Percentiles rank a stretch among this genome's conserved stretches.
Evolutionary conservation across 805 yeast genomes (phyloP).

Genomic region (Spencermartinsiella europaea): DNA sequence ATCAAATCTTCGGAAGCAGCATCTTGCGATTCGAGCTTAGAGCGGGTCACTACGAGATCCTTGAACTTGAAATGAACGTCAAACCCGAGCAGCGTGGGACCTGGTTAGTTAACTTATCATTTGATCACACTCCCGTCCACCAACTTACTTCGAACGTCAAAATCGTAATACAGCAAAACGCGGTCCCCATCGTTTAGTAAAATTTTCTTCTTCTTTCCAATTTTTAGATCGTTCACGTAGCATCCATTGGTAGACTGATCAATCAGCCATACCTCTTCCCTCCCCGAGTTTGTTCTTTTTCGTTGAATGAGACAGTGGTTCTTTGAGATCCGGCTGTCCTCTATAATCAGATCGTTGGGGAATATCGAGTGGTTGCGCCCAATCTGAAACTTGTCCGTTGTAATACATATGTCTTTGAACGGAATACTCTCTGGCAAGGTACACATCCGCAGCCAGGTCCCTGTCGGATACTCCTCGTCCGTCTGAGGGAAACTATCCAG

Average conservation of each 20-base stretch:
- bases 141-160: slow-evolving; percentile 37
- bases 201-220: slow-evolving; percentile 60
- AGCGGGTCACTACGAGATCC: not conserved
- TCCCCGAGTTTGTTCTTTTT: slow-evolving; percentile 45
- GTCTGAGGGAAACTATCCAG: not conserved
- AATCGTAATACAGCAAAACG: slow-evolving; percentile 57
- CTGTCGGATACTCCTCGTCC: slow-evolving; percentile 26
- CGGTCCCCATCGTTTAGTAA: slow-evolving; percentile 61
- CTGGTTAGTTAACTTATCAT: not conserved
- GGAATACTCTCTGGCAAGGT: slow-evolving; percentile 47
- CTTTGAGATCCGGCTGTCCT: slow-evolving; percentile 77
- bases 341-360: slow-evolving; percentile 47
- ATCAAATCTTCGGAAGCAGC: not conserved
- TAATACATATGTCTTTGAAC: slow-evolving; percentile 48
- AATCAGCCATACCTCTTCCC: slow-evolving; percentile 72
- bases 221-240: slow-evolving; percentile 52
- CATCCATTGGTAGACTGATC: slow-evolving; percentile 81
- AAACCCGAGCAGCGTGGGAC: not conserved
- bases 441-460: slow-evolving; percentile 56
- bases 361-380: slow-evolving; percentile 53
- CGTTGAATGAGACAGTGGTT: slow-evolving; percentile 72
- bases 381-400: slow-evolving; percentile 62
- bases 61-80: not conserved
- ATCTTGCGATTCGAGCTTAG: not conserved
- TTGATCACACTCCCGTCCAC: not conserved